Evolutionary conservation across 176 grass and related monocot species (phyloP), one percentile per base, ranked within the genome.

Genomic region (Avena insularis): DNA sequence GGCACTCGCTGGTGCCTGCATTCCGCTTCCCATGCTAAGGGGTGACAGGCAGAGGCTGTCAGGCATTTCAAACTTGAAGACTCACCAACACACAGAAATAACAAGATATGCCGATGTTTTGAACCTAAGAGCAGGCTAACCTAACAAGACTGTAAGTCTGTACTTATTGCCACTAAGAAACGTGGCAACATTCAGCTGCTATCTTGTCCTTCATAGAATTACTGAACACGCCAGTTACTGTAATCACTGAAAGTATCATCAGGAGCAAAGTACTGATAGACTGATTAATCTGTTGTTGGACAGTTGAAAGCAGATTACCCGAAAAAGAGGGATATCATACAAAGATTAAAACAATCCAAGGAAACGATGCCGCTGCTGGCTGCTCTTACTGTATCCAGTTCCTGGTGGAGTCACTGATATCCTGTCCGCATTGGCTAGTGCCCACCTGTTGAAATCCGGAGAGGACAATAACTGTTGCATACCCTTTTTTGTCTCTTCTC

Each of bases 391-490:
- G 71, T 63, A 79, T 68, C 31, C 87, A 57, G 69, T 75, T 83
- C 81, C 89, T 55, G 81, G 56, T 55, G 96, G 86, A 29, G 88
- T 84, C 46, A 98, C 92, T 35, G 88, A 87, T 65, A 95, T 91
- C 83, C 93, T 95, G 58, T 91, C 85, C 0, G 77, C 86, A 51
- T 98, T 98, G 36, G 87, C 62, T 21, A 90, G 51, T 31, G 90
- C 96, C 96, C 96, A 98, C 71, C 81, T 86, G 82, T 90, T 93
- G 90, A 98, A 98, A 62, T 95, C 96, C 0, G 91, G 88, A 2
- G 96, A 93, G 43, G 91, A 95, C 17, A 95, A 2, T 69, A 98
- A 33, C 56, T 98, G 83, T 14, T 65, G 84, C 88, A 98, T 87
- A 59, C 83, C 88, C 72, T 93, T 92, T 12, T 80, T 81, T 27